Evolutionary conservation across 805 yeast genomes (phyloP).

Genomic region (Wickerhamiella galacta): DNA sequence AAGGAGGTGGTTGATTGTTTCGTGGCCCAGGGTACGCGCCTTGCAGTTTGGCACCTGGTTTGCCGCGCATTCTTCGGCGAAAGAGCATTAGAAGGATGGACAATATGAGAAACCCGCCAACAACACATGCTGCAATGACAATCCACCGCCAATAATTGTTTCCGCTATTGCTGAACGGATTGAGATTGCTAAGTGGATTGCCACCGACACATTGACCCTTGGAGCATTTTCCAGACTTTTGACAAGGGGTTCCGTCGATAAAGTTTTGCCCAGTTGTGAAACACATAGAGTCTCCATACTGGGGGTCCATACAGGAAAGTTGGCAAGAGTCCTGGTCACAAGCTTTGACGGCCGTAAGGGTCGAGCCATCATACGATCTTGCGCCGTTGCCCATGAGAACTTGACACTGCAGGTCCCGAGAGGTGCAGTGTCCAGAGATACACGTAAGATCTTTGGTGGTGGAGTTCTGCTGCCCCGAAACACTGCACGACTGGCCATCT

Average conservation of each 20-base stretch:
- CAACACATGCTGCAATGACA: conserved; percentile 13
- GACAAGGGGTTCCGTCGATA: conserved; percentile 23
- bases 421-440: conserved; percentile 23
- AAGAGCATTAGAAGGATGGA: not conserved
- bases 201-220: conserved; percentile 21
- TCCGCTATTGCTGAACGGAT: conserved; percentile 8
- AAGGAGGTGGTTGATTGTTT: no score
- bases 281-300: conserved; percentile 14
- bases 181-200: conserved; percentile 6
- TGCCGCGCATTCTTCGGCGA: conserved; percentile 7
- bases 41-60: conserved; percentile 6
- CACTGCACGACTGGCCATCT: conserved; percentile 18
- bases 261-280: conserved; percentile 18
- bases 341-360: conserved; percentile 16
- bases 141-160: conserved; percentile 12
- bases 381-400: conserved; percentile 16
- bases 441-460: conserved; percentile 12
- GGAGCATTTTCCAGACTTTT: conserved; percentile 16
- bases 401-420: conserved; percentile 22
- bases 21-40: no score
- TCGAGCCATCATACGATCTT: conserved; percentile 9
- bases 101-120: conserved; percentile 10
- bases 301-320: conserved; percentile 16
- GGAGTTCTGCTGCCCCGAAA: conserved; percentile 4
- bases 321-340: conserved; percentile 19